A percentile compares a stretch with the other conserved stretches of the same genome.
These are phyloP conservation scores for Magnaporthales sp. DNA, from an alignment of 2,329 filamentous ascomycete species.

Conservation along the genomic window DNA sequence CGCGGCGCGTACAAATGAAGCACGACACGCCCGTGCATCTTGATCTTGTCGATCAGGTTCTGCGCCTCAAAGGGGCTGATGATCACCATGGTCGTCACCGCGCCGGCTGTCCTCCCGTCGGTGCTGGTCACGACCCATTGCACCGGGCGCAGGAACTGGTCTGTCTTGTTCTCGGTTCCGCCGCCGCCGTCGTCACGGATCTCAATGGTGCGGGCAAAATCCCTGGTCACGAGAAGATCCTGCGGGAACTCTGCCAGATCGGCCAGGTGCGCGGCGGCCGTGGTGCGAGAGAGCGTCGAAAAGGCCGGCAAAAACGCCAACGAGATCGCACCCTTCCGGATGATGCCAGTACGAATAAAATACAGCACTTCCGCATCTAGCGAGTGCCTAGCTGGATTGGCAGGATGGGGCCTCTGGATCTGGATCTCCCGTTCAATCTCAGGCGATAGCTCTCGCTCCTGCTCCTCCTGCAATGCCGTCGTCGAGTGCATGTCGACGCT, in stretches of 20 bases:
- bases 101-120: constrained; percentile 7
- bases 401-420: constrained; percentile 34
- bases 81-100: constrained; percentile 30
- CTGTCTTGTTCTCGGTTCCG: constrained; percentile 14
- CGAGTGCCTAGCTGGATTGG: constrained; percentile 27
- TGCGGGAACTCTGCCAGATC: constrained; percentile 24
- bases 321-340: constrained; percentile 13
- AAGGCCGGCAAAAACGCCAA: constrained; percentile 36
- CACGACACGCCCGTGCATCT: constrained; percentile 20
- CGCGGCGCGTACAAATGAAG: constrained; percentile 46
- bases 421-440: constrained; percentile 55
- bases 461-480: constrained; percentile 44
- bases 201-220: constrained; percentile 40
- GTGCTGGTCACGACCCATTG: constrained; percentile 40
- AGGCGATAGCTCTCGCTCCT: constrained; percentile 58
- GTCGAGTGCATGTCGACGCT: constrained; percentile 10
- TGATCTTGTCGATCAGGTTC: constrained; percentile 32
- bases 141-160: constrained; percentile 42
- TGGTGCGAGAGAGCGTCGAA: constrained; percentile 23
- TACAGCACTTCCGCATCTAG: constrained; percentile 32
- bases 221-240: constrained; percentile 35
- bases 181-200: constrained; percentile 2
- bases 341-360: constrained; percentile 28
- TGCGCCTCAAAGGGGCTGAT: constrained; percentile 56
- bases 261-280: constrained; percentile 26